Base-by-base conservation (phyloP, 352 stramenopile genomes). In the Phytophthora pistaciae region DNA sequence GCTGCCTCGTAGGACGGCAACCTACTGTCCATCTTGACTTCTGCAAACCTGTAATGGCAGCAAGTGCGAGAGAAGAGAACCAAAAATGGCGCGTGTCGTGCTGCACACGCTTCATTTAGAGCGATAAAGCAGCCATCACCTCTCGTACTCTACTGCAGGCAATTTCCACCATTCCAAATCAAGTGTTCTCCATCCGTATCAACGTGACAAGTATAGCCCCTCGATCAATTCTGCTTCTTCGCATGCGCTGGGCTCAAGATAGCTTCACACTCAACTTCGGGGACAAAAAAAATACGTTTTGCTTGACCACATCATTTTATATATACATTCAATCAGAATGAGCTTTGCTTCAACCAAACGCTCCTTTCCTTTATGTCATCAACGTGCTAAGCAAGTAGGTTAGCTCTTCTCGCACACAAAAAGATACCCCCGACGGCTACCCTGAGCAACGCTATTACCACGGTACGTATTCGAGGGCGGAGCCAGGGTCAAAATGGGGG, bases 1-100 rank as follows among this genome's bases (percentile, higher is more conserved):
- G 72, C 61, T 5, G 63, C 56, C 52, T 88, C 80, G 27, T 88
- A 88, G 18, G 63, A 77, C 36, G 72, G 72, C 55, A 77, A 50
- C 2, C 48, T 55, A 2, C n/a, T 33, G 5, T 75, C 66, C 71
- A 78, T 78, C 25, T 38, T 72, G 5, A 21, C 57, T 25, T 23
- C 2, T 53, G 49, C 57, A 58, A 50, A 16, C 52, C 20, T 46
- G 36, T 13, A 44, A 33, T 46, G 13, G 18, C 18, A 50, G 21
- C 50, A 9, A 52, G 20, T 44, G 13, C 50, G 55, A n/a, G 29
- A 40, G 25, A 53, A 57, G 58, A 74, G 29, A 77, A 71, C 44
- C 53, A 74, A 74, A 71, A 71, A 44, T 78, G 70, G 66, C 18
- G 18, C 14, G 8, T 27, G 53, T 63, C n/a, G 50, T 36, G 48